Percentiles rank a stretch among this genome's conserved stretches.
phyloP scores from a whole-genome alignment of 768 basidiomycete species.

The Hygrophorus pudorinus region DNA sequence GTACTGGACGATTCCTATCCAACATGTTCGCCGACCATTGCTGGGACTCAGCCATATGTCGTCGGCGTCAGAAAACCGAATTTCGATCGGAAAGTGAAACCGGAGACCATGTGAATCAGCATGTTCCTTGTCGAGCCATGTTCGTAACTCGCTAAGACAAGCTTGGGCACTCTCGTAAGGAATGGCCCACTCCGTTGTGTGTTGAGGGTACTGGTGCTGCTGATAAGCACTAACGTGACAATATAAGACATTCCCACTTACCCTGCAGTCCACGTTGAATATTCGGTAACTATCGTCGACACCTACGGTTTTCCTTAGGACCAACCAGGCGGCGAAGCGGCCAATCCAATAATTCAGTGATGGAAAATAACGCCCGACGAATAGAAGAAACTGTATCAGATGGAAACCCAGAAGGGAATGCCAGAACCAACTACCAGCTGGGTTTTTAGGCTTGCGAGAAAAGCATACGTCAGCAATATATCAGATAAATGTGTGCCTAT shows the following conservation, averaged over 20 bases:
- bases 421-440: slow-evolving; percentile 56
- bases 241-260: slow-evolving; percentile 28
- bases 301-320: slow-evolving; percentile 39
- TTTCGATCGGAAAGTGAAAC: slow-evolving; percentile 88
- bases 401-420: slow-evolving; percentile 69
- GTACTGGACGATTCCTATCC: slow-evolving; percentile 98
- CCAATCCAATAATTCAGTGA: slow-evolving; percentile 55
- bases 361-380: slow-evolving; percentile 58
- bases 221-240: slow-evolving; percentile 6
- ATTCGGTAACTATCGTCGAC: slow-evolving; percentile 75
- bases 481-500: neutral
- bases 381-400: slow-evolving; percentile 74
- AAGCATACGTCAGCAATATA: slow-evolving; percentile 1
- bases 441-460: slow-evolving; percentile 36
- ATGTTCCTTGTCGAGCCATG: slow-evolving; percentile 63
- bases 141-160: slow-evolving; percentile 62
- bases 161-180: slow-evolving; percentile 56
- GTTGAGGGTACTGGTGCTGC: slow-evolving; percentile 66
- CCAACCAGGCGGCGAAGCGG: slow-evolving; percentile 60
- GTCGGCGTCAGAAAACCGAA: slow-evolving; percentile 80
- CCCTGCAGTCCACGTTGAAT: slow-evolving; percentile 91
- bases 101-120: slow-evolving; percentile 63
- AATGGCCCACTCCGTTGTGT: slow-evolving; percentile 94
- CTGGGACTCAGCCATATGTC: slow-evolving; percentile 94
- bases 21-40: slow-evolving; percentile 68